Percentiles rank a stretch among this genome's conserved stretches.
These are phyloP conservation scores for Allomyces arbusculus DNA, from an alignment of 192 early-diverging fungal genomes.

Conservation along the genomic window DNA sequence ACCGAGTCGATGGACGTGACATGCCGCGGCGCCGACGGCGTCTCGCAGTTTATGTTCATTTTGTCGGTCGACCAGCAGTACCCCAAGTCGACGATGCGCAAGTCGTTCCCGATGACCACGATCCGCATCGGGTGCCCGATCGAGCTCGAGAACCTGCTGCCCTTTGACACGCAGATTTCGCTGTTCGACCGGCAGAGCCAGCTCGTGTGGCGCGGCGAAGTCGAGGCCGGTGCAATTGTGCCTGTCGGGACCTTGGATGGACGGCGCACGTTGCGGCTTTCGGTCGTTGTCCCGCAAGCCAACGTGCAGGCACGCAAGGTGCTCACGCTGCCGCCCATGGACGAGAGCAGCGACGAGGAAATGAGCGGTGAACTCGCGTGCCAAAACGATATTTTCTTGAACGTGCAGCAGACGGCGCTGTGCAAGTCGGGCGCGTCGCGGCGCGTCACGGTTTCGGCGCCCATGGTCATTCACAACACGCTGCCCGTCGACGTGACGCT, in stretches of 20 bases:
- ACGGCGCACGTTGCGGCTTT: constrained; percentile 30
- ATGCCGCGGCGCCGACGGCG: background rate
- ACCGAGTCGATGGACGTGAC: background rate
- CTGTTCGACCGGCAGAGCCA: constrained; percentile 37
- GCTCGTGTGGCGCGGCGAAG: background rate
- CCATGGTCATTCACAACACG: background rate
- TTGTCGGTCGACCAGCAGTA: background rate
- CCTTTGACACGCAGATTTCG: constrained; percentile 62
- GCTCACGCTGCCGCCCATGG: background rate
- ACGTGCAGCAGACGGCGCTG: background rate
- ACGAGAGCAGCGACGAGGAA: background rate
- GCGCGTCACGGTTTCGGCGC: background rate
- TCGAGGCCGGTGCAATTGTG: background rate
- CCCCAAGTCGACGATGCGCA: constrained; percentile 20
- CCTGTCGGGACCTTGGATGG: background rate
- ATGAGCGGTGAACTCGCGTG: too few relatives aligned
- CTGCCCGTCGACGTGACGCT: background rate
- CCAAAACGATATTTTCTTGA: background rate
- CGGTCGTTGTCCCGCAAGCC: constrained; percentile 42
- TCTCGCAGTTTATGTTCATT: background rate
- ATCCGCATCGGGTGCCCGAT: constrained; percentile 55
- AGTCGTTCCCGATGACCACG: constrained; percentile 48
- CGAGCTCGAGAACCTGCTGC: constrained; percentile 86
- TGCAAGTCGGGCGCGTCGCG: background rate
- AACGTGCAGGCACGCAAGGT: background rate